phyloP scores from a whole-genome alignment of 345 rosid genomes.

The Eucalyptus cloeziana region DNA sequence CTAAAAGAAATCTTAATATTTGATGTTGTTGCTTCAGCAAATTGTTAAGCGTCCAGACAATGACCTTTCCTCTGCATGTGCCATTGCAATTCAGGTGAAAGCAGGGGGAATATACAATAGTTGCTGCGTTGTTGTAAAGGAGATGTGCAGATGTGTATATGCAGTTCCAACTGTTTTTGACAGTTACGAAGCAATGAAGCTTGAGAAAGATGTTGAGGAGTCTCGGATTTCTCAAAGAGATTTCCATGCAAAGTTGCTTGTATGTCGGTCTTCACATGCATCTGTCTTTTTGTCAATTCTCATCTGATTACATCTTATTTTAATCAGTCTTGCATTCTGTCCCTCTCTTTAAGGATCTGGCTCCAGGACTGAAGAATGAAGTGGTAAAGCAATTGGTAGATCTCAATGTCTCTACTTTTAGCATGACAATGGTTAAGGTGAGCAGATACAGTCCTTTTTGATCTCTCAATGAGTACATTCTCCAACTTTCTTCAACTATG shows the following conservation, averaged over 20 bases:
- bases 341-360: conserved; percentile 40
- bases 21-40: neutral
- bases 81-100: conserved; percentile 54
- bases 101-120: conserved; percentile 61
- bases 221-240: conserved; percentile 44
- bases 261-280: conserved; percentile 7
- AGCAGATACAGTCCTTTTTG: conserved; percentile 2
- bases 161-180: conserved; percentile 68
- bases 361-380: conserved; percentile 68
- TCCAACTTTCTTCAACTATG: neutral
- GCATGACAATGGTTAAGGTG: conserved; percentile 88
- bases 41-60: neutral
- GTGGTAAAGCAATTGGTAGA: conserved; percentile 49
- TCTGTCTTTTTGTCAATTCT: neutral
- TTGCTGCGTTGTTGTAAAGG: conserved; percentile 79
- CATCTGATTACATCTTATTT: neutral
- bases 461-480: neutral
- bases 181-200: conserved; percentile 43
- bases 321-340: neutral
- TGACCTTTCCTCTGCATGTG: neutral
- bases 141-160: conserved; percentile 77
- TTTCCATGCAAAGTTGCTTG: conserved; percentile 64
- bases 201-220: conserved; percentile 66
- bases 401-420: conserved; percentile 72
- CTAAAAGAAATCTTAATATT: neutral